A percentile compares a stretch with the other conserved stretches of the same genome.
phyloP scores from a whole-genome alignment of 1,139 yeast species.

The Scheffersomyces quercinus region DNA sequence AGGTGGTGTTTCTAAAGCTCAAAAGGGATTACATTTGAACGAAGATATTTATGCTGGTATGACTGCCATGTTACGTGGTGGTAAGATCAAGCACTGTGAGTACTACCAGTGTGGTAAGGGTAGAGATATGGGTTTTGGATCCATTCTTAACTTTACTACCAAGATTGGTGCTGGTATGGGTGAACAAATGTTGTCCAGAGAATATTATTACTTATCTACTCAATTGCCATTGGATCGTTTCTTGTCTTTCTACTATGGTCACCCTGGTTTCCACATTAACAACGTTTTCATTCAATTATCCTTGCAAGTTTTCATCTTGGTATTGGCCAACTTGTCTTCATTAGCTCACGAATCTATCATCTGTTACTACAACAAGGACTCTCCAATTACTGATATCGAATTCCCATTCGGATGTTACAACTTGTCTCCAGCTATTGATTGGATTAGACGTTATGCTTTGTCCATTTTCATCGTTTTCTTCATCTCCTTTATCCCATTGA shows the following conservation, averaged over 20 bases:
- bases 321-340: conserved; percentile 86
- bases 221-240: conserved; percentile 96
- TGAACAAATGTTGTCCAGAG: conserved; percentile 98
- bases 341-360: conserved; percentile 87
- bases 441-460: conserved; percentile 96
- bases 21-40: conserved; percentile 96
- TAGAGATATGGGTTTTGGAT: conserved; percentile 99
- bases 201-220: conserved; percentile 95
- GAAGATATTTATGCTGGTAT: conserved; percentile 99
- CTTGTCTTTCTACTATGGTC: conserved; percentile 96
- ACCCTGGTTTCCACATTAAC: conserved; percentile 98
- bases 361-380: conserved; percentile 80
- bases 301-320: conserved; percentile 88
- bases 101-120: conserved; percentile 99
- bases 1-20: conserved; percentile 99
- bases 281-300: conserved; percentile 94
- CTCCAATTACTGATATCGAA: conserved; percentile 82
- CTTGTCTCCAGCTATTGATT: conserved; percentile 84
- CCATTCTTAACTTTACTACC: conserved; percentile 96
- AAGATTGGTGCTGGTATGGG: conserved; percentile 99
- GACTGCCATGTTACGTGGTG: conserved; percentile 97
- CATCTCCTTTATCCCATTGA: conserved; percentile 93
- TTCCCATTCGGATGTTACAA: conserved; percentile 95
- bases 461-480: conserved; percentile 98
- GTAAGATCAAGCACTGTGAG: conserved; percentile 98